Conservation (phyloP, 495 filamentous ascomycete genomes). For the Hamigera avellanea region DNA sequence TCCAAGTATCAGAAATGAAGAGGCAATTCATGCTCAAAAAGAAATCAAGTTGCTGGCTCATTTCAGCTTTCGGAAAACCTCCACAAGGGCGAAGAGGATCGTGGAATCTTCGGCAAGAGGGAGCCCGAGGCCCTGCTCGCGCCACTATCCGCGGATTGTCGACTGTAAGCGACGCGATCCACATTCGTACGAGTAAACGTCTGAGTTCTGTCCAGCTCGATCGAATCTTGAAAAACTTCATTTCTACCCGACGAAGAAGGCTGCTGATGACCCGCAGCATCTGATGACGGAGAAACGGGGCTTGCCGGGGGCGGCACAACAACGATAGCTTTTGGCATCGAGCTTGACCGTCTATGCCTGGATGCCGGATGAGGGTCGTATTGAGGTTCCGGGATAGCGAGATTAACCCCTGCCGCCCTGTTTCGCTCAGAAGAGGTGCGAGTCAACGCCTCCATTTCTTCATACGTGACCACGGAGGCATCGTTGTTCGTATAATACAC, state of each 20-base stretch:
- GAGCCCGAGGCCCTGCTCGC: neutral
- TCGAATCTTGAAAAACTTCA: neutral
- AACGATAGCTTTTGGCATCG: neutral
- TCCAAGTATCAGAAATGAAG: too few relatives aligned
- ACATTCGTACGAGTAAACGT: neutral
- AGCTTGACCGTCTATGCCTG: neutral
- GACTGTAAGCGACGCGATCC: neutral
- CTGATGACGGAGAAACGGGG: too few relatives aligned
- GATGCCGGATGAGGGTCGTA: neutral
- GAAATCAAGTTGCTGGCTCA: neutral
- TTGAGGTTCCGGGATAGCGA: neutral
- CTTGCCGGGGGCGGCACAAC: neutral
- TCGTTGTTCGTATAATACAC: conserved; percentile 4
- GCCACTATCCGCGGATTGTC: neutral
- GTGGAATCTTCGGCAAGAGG: neutral
- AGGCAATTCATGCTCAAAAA: too few relatives aligned
- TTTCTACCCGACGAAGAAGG: neutral
- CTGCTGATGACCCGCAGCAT: neutral
- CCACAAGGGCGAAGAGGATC: conserved; percentile 3
- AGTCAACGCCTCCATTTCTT: conserved; percentile 3
- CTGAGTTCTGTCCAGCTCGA: neutral
- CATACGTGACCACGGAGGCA: conserved; percentile 1
- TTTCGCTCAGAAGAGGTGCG: neutral
- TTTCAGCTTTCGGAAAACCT: conserved; percentile 5
- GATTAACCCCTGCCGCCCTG: neutral